phyloP scores from a whole-genome alignment of 2,329 filamentous ascomycete genomes.

The Aspergillus ochraceoroseus region DNA sequence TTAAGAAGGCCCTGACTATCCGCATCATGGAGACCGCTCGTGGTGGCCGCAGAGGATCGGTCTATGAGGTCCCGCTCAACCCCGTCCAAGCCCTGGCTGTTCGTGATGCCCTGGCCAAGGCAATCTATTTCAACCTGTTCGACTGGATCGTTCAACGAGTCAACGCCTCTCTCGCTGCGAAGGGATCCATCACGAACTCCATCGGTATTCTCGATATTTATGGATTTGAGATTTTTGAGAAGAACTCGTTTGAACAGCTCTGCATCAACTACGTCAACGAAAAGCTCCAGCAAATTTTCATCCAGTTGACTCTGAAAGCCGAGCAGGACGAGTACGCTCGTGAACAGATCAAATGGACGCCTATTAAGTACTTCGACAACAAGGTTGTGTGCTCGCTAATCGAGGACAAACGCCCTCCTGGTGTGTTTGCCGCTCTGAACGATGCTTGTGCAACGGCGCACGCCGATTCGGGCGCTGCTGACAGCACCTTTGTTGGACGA shows the following conservation, averaged over 20 bases:
- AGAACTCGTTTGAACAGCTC: slow-evolving; percentile 97
- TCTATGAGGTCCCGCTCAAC: slow-evolving; percentile 76
- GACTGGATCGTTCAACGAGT: slow-evolving; percentile 96
- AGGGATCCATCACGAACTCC: slow-evolving; percentile 69
- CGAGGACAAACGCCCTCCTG: slow-evolving; percentile 81
- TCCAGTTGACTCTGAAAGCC: slow-evolving; percentile 90
- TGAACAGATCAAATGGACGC: slow-evolving; percentile 97
- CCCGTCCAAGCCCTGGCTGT: slow-evolving; percentile 79
- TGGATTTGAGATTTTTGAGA: slow-evolving; percentile 98
- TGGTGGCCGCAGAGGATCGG: slow-evolving; percentile 60
- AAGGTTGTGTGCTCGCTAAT: slow-evolving; percentile 98
- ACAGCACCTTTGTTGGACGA: slow-evolving; percentile 91
- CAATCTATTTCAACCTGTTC: slow-evolving; percentile 96
- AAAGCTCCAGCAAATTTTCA: slow-evolving; percentile 98
- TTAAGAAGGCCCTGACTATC: slow-evolving; percentile 83
- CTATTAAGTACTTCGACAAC: slow-evolving; percentile 99
- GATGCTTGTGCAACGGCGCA: slow-evolving; percentile 98
- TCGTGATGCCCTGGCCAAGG: slow-evolving; percentile 85
- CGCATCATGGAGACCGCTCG: slow-evolving; percentile 72
- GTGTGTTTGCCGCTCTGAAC: slow-evolving; percentile 92
- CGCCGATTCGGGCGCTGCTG: slow-evolving; percentile 87
- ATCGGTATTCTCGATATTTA: slow-evolving; percentile 99
- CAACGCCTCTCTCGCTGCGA: slow-evolving; percentile 79
- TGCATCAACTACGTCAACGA: slow-evolving; percentile 99
- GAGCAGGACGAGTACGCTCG: slow-evolving; percentile 96